These are phyloP conservation scores for Isoetes taiwanensis DNA, from an alignment of 75 land plant genomes.

Conservation along the genomic window DNA sequence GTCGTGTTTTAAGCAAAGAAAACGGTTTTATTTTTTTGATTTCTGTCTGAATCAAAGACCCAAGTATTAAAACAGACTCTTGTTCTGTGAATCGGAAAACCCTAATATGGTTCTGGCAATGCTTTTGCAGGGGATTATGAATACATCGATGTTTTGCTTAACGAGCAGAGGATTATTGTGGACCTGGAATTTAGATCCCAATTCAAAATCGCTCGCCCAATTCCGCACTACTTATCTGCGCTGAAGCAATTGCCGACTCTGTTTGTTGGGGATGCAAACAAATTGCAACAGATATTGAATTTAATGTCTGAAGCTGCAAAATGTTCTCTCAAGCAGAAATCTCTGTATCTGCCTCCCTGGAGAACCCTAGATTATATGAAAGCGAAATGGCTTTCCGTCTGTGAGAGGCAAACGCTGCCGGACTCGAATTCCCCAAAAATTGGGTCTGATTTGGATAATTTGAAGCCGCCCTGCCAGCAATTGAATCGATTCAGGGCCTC, in stretches of 20 bases:
- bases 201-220: conserved; percentile 33
- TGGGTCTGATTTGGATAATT: too few relatives aligned
- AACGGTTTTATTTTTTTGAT: too few relatives aligned
- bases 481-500: too few relatives aligned
- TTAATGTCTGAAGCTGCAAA: conserved; percentile 33
- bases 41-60: too few relatives aligned
- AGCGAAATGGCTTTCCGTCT: conserved; percentile 34
- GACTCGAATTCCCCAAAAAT: too few relatives aligned
- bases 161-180: conserved; percentile 20
- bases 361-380: conserved; percentile 33
- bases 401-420: too few relatives aligned
- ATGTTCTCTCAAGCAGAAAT: conserved; percentile 21
- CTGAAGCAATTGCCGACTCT: conserved; percentile 18
- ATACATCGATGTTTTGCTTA: conserved; percentile 24
- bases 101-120: too few relatives aligned
- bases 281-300: conserved; percentile 19
- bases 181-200: conserved; percentile 30
- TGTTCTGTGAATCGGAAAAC: too few relatives aligned
- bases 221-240: conserved; percentile 14
- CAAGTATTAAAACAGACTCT: too few relatives aligned
- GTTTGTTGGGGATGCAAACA: conserved; percentile 14
- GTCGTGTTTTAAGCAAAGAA: too few relatives aligned
- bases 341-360: conserved; percentile 39
- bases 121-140: conserved; percentile 28
- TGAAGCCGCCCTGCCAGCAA: too few relatives aligned